A percentile compares a stretch with the other conserved stretches of the same genome.
These are phyloP conservation scores for Boletus nobilissimus DNA, from an alignment of 1,284 basidiomycete genomes.

Conservation along the genomic window DNA sequence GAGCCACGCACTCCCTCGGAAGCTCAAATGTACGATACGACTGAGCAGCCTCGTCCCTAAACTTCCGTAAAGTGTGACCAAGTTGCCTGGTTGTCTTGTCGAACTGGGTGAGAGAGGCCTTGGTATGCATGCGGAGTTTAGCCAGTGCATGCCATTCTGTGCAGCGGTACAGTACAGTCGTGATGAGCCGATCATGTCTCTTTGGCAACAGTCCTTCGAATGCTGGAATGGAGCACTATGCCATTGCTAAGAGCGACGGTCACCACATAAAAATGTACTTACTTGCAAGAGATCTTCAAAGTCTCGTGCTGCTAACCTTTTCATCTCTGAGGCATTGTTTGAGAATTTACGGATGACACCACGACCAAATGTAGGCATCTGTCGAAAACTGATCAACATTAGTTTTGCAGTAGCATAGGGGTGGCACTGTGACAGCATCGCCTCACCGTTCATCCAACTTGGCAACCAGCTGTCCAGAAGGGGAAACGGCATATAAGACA, in stretches of 20 bases:
- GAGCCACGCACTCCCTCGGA: constrained; percentile 1
- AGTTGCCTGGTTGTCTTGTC: constrained; percentile 14
- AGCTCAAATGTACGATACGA: constrained; percentile 8
- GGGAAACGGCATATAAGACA: not conserved
- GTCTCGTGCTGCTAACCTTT: constrained; percentile 13
- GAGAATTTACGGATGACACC: constrained; percentile 20
- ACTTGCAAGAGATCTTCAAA: constrained; percentile 39
- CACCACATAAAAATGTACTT: not conserved
- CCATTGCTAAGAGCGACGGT: not conserved
- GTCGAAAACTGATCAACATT: constrained; percentile 21
- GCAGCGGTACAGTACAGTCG: constrained; percentile 18
- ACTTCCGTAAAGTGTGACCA: not conserved
- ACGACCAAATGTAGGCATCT: constrained; percentile 19
- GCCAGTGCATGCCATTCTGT: too few relatives aligned
- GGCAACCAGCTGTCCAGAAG: constrained; percentile 17
- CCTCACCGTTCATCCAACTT: constrained; percentile 21
- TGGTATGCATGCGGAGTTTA: constrained; percentile 41
- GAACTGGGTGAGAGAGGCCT: constrained; percentile 6
- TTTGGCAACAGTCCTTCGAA: constrained; percentile 27
- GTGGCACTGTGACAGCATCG: too few relatives aligned
- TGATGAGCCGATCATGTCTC: constrained; percentile 27
- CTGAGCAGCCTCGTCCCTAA: not conserved
- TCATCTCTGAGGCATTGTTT: constrained; percentile 23
- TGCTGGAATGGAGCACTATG: constrained; percentile 22
- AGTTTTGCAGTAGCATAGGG: too few relatives aligned